Conservation (phyloP, 2,329 filamentous ascomycete species). For the Aphanocladium album region DNA sequence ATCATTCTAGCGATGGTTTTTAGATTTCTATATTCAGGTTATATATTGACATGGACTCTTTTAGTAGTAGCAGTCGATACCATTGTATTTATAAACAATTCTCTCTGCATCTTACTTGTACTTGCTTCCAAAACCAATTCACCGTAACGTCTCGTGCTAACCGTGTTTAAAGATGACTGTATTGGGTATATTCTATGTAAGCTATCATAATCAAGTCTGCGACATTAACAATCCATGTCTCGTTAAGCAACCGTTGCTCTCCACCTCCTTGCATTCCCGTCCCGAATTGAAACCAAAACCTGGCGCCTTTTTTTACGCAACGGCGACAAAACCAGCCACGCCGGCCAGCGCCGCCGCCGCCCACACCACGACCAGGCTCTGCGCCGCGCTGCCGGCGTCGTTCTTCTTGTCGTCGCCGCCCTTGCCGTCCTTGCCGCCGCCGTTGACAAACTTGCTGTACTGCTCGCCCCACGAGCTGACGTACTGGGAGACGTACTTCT, state of each 20-base stretch:
- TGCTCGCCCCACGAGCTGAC: background rate
- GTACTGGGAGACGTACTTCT: background rate
- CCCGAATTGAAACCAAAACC: no score
- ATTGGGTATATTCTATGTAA: background rate
- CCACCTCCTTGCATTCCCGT: background rate
- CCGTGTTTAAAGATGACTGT: background rate
- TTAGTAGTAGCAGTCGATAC: background rate
- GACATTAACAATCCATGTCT: background rate
- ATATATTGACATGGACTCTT: slow-evolving; percentile 7
- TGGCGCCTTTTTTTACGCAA: no score
- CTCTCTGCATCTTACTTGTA: no score
- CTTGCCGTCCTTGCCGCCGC: background rate
- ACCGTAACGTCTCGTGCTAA: no score
- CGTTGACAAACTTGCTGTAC: background rate
- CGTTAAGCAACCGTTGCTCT: background rate
- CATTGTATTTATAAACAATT: slow-evolving; percentile 1
- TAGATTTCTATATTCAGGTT: background rate
- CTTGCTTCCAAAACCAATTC: no score
- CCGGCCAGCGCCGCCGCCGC: background rate
- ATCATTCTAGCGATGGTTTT: slow-evolving; percentile 1
- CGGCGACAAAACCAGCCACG: background rate
- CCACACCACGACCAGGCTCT: background rate
- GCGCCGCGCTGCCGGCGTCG: background rate
- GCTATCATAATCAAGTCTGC: background rate
- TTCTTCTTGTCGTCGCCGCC: background rate